Conservation (phyloP, 768 basidiomycete genomes). For the Leccinum boreale region DNA sequence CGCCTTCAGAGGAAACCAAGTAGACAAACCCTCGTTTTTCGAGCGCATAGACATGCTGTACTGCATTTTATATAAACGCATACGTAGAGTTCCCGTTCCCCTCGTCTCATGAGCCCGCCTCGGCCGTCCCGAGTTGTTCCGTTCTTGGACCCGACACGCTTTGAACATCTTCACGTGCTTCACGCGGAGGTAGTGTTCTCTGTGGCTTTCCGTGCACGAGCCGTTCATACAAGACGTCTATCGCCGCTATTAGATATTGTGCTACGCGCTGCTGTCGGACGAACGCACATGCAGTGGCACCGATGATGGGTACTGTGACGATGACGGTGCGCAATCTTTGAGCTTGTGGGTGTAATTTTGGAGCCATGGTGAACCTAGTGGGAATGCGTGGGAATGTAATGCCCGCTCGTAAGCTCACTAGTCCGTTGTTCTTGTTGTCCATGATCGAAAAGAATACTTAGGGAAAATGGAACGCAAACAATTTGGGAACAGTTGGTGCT, state of each 20-base stretch:
- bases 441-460: too few relatives aligned
- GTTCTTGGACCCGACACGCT: not conserved
- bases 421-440: too few relatives aligned
- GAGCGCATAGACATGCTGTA: slow-evolving; percentile 15
- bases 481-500: too few relatives aligned
- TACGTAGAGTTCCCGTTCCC: not conserved
- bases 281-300: slow-evolving; percentile 56
- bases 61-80: not conserved
- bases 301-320: slow-evolving; percentile 61
- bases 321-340: slow-evolving; percentile 52
- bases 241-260: slow-evolving; percentile 5
- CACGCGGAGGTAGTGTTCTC: slow-evolving; percentile 34
- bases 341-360: slow-evolving; percentile 42
- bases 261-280: not conserved
- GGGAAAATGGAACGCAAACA: too few relatives aligned
- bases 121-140: slow-evolving; percentile 19
- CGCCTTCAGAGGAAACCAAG: slow-evolving; percentile 21
- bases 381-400: slow-evolving; percentile 1
- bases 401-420: too few relatives aligned
- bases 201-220: slow-evolving; percentile 51
- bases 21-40: slow-evolving; percentile 5
- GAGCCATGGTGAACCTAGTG: slow-evolving; percentile 17
- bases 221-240: slow-evolving; percentile 68
- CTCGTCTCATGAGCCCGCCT: slow-evolving; percentile 6
- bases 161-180: slow-evolving; percentile 7